Base-by-base conservation (phyloP, 768 basidiomycete species). In the Psilocybe azurescens region DNA sequence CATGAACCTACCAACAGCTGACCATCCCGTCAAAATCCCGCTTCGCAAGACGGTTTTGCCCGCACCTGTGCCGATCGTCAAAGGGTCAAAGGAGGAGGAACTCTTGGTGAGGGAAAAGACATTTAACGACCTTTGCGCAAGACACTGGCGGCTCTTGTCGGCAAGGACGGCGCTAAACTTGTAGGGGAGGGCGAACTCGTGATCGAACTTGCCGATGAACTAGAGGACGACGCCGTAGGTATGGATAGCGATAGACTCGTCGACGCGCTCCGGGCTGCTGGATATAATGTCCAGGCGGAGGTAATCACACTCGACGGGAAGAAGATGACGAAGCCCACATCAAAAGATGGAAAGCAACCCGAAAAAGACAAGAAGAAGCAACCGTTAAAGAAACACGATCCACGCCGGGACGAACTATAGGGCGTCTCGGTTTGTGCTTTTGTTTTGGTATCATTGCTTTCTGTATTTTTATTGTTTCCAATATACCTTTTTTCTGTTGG, bases 1-100 rank as follows among this genome's bases (percentile, higher is more conserved):
- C 38, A 50, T 74, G 49, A 72, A 78, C 50, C 75, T 85, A 24
- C 83, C 83, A 14, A 79, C 83, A 61, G 76, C 81, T 20, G 86
- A 89, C 66, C 77, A 83, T 63, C 90, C 90, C 20, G 70, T 83
- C 63, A 83, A 85, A 67, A 70, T 79, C 47, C 75, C 83, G n/a
- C 76, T 76, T 62, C 80, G 79, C 55, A 85, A 82, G 75, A 79
- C 78, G 56, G 80, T 80, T 61, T 79, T 83, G 49, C 83, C 77
- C 65, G 73, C 77, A 55, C 81, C 79, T 56, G 64, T 65, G 28
- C 59, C 67, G 48, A 60, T 62, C 47, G 39, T 47, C 56, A 68
- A 70, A 53, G 64, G 60, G 48, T 63, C 64, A 30, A 65, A 64
- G 24, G 62, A 62, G 51, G 58, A 65, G 24, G 64, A 56, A 20